phyloP scores from a whole-genome alignment of 192 early-diverging fungal genomes.

The Backusella liffmaniae region DNA sequence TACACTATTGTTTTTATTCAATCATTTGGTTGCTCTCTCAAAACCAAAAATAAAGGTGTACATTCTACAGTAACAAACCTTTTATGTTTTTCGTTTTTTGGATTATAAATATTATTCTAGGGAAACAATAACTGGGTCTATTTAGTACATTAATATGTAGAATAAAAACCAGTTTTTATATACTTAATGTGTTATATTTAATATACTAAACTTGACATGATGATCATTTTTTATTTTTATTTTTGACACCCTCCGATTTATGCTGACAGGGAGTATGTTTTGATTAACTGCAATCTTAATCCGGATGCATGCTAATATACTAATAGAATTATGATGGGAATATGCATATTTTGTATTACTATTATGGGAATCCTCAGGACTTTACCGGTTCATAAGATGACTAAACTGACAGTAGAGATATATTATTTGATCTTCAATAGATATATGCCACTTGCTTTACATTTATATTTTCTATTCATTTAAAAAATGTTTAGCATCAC shows the following conservation, averaged over 20 bases:
- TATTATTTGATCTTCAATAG: background rate
- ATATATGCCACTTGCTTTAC: background rate
- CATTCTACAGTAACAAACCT: background rate
- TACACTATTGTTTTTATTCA: background rate
- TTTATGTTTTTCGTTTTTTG: slow-evolving; percentile 3
- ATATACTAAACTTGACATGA: background rate
- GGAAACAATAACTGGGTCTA: background rate
- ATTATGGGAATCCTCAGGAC: background rate
- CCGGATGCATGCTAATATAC: background rate
- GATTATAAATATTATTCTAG: background rate
- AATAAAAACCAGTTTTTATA: background rate
- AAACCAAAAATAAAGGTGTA: background rate
- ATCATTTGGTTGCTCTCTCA: background rate
- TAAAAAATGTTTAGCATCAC: background rate
- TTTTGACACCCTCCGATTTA: background rate
- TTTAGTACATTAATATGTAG: background rate
- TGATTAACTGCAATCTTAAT: background rate
- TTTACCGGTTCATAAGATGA: background rate
- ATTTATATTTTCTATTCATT: background rate
- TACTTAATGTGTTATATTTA: background rate
- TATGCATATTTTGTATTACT: background rate
- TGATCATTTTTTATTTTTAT: background rate
- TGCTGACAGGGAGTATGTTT: background rate
- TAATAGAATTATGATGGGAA: background rate
- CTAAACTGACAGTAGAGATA: background rate